Conservation (phyloP, 2,329 filamentous ascomycete species). For the Aspergillus eucalypticola region DNA sequence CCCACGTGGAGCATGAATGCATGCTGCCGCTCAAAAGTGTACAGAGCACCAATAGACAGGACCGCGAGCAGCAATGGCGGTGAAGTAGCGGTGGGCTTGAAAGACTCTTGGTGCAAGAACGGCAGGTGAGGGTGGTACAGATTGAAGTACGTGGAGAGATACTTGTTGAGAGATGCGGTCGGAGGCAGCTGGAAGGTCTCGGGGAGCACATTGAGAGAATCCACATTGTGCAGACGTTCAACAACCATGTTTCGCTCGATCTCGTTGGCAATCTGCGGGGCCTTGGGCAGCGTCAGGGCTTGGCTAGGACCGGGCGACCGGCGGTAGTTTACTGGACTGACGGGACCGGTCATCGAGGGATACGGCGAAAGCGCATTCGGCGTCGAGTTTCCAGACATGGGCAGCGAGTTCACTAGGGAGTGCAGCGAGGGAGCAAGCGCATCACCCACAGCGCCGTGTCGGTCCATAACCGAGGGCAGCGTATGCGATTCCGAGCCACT, state of each 20-base stretch:
- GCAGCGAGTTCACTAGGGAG: slow-evolving; percentile 71
- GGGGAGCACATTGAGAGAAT: slow-evolving; percentile 78
- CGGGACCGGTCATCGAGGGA: slow-evolving; percentile 65
- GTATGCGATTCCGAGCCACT: slow-evolving; percentile 58
- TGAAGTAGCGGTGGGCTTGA: slow-evolving; percentile 76
- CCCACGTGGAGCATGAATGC: slow-evolving; percentile 97
- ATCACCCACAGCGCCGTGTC: slow-evolving; percentile 60
- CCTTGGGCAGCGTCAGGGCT: slow-evolving; percentile 64
- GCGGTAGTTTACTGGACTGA: slow-evolving; percentile 68
- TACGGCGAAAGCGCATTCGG: slow-evolving; percentile 74
- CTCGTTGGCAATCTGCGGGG: slow-evolving; percentile 79
- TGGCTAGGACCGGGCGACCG: slow-evolving; percentile 69
- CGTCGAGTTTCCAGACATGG: slow-evolving; percentile 68
- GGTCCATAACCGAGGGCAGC: slow-evolving; percentile 68
- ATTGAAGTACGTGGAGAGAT: slow-evolving; percentile 93
- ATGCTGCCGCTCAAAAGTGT: slow-evolving; percentile 95
- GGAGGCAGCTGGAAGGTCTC: slow-evolving; percentile 88
- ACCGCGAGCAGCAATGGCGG: slow-evolving; percentile 84
- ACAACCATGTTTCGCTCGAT: slow-evolving; percentile 83
- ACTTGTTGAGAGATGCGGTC: slow-evolving; percentile 79
- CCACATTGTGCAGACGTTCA: slow-evolving; percentile 79
- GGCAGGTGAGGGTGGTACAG: slow-evolving; percentile 96
- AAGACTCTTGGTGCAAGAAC: slow-evolving; percentile 90
- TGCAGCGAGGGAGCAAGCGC: slow-evolving; percentile 66
- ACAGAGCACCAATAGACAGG: slow-evolving; percentile 90